Conservation (phyloP, 2,329 filamentous ascomycete genomes). For the Calonectria hongkongensis region DNA sequence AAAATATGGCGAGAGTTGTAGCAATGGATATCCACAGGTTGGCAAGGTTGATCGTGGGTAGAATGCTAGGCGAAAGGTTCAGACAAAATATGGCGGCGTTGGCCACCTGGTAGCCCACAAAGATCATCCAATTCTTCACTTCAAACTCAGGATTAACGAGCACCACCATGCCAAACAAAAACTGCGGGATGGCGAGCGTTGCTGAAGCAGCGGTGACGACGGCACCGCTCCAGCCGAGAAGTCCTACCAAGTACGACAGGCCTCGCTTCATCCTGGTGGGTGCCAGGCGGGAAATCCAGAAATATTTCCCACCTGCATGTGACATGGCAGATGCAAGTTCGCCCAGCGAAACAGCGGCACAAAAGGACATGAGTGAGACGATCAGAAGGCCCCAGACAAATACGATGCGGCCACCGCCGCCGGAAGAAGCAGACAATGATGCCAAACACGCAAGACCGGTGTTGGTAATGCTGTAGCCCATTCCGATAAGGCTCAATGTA, state of each 20-base stretch:
- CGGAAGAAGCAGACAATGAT: neutral
- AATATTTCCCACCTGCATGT: slow-evolving; percentile 27
- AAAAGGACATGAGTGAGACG: neutral
- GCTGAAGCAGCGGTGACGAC: slow-evolving; percentile 8
- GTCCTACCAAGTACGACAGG: slow-evolving; percentile 15
- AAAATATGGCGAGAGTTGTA: neutral
- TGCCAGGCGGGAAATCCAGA: slow-evolving; percentile 17
- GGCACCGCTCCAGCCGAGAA: slow-evolving; percentile 19
- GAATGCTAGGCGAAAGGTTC: slow-evolving; percentile 5
- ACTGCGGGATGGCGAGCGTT: slow-evolving; percentile 1
- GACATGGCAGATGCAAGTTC: slow-evolving; percentile 29
- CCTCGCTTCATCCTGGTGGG: neutral
- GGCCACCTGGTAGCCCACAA: slow-evolving; percentile 23
- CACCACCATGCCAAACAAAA: slow-evolving; percentile 14
- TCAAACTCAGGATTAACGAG: slow-evolving; percentile 7
- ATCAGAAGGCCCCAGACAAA: slow-evolving; percentile 28
- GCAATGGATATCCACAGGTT: slow-evolving; percentile 7
- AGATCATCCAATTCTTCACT: slow-evolving; percentile 23
- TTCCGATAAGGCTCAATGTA: neutral
- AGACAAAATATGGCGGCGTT: slow-evolving; percentile 2
- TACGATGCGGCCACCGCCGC: slow-evolving; percentile 4
- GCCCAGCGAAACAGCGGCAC: slow-evolving; percentile 4
- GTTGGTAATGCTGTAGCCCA: slow-evolving; percentile 19
- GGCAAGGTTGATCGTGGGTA: slow-evolving; percentile 9
- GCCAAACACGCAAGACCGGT: neutral